Conservation (phyloP, 345 rosid species). For the Gossypium thurberi region DNA sequence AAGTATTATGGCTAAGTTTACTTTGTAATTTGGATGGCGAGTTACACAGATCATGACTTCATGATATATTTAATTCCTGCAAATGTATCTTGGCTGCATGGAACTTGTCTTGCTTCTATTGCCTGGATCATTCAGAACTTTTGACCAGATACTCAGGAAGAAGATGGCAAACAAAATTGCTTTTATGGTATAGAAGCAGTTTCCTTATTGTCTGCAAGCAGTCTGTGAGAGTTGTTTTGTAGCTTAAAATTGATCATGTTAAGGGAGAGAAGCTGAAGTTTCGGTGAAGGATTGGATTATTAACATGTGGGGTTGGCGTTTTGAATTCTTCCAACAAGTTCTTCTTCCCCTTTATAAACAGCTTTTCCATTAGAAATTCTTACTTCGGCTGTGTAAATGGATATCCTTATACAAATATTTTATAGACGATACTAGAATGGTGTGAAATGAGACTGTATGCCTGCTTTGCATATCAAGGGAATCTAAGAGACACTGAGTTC, state of each 20-base stretch:
- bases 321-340: not conserved
- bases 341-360: not conserved
- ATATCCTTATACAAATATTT: not conserved
- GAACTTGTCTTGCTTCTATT: not conserved
- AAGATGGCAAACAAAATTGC: not conserved
- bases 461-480: not conserved
- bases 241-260: not conserved
- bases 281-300: not conserved
- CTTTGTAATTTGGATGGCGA: not conserved
- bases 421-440: slow-evolving; percentile 2
- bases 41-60: not conserved
- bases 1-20: not conserved
- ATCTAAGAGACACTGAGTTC: not conserved
- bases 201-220: not conserved
- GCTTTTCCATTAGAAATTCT: not conserved
- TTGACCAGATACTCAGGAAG: not conserved
- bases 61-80: not conserved
- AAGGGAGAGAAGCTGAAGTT: not conserved
- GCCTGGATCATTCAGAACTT: not conserved
- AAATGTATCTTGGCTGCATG: not conserved
- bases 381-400: not conserved
- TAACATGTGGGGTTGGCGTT: not conserved
- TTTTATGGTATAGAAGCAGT: not conserved
- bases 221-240: not conserved
- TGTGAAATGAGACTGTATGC: not conserved